phyloP scores from a whole-genome alignment of 2,329 filamentous ascomycete genomes.

The Coniochaeta hoffmannii region DNA sequence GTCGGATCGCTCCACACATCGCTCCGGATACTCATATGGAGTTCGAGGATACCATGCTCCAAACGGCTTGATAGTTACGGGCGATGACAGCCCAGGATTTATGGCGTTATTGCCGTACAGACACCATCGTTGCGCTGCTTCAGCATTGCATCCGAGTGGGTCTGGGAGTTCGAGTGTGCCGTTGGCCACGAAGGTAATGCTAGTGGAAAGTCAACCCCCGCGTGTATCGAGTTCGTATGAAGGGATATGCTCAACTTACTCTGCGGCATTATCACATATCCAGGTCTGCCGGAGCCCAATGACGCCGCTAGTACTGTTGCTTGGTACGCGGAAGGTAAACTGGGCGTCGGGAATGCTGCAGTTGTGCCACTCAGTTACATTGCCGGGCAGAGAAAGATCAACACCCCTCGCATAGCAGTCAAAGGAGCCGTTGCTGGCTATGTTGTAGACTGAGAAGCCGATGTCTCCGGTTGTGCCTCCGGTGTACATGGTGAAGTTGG shows the following conservation, averaged over 20 bases:
- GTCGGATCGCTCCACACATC: constrained; percentile 1
- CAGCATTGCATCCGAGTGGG: not conserved
- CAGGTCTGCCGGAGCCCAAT: constrained; percentile 9
- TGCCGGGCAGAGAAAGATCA: constrained; percentile 8
- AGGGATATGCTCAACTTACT: too few relatives aligned
- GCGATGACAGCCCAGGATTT: not conserved
- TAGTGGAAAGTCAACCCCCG: too few relatives aligned
- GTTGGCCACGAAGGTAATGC: not conserved
- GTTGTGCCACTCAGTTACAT: constrained; percentile 10
- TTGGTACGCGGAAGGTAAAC: constrained; percentile 10
- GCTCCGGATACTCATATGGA: constrained; percentile 3
- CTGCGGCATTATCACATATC: constrained; percentile 9
- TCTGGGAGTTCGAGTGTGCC: constrained; percentile 1
- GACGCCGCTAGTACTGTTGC: too few relatives aligned
- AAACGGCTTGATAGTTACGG: not conserved
- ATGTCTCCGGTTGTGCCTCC: constrained; percentile 12
- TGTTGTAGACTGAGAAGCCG: constrained; percentile 9
- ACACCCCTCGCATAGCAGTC: constrained; percentile 11
- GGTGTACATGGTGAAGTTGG: constrained; percentile 6
- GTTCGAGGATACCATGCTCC: not conserved
- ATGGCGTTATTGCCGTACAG: not conserved
- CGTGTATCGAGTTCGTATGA: too few relatives aligned
- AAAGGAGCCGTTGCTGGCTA: constrained; percentile 8
- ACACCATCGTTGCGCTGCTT: not conserved
- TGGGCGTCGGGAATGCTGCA: constrained; percentile 10